Conservation (phyloP, 2,329 filamentous ascomycete species). For the Epichloe sylvatica region DNA sequence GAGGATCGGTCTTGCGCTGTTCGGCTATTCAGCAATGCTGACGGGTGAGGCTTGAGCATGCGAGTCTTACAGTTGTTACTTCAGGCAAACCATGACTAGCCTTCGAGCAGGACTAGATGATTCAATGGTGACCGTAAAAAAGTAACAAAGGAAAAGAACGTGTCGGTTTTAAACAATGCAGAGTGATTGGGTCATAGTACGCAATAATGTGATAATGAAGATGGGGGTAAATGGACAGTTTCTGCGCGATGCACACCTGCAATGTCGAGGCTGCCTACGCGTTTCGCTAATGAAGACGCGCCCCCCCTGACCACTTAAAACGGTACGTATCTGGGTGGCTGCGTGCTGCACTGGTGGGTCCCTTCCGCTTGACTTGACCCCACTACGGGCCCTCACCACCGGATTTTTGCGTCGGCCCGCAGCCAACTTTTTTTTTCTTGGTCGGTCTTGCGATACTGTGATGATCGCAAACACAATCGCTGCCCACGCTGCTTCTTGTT, state of each 20-base stretch:
- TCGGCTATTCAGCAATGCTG: background rate
- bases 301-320: constrained; percentile 1
- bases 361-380: constrained; percentile 7
- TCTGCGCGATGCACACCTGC: background rate
- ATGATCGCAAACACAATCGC: background rate
- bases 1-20: background rate
- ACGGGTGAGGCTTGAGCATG: background rate
- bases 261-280: background rate
- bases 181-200: background rate
- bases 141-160: no score
- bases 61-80: background rate
- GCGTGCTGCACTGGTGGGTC: background rate
- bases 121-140: background rate
- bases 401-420: constrained; percentile 22
- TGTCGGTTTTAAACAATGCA: no score
- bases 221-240: background rate
- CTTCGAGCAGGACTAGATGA: background rate
- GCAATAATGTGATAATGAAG: background rate
- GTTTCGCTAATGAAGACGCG: constrained; percentile 5
- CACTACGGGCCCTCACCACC: constrained; percentile 17
- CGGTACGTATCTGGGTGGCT: constrained; percentile 9
- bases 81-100: background rate
- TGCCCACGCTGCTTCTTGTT: background rate
- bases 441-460: background rate
- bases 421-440: constrained; percentile 21